These are phyloP conservation scores for Coemansia sp. DNA, from an alignment of 192 early-diverging fungal genomes.

Conservation along the genomic window DNA sequence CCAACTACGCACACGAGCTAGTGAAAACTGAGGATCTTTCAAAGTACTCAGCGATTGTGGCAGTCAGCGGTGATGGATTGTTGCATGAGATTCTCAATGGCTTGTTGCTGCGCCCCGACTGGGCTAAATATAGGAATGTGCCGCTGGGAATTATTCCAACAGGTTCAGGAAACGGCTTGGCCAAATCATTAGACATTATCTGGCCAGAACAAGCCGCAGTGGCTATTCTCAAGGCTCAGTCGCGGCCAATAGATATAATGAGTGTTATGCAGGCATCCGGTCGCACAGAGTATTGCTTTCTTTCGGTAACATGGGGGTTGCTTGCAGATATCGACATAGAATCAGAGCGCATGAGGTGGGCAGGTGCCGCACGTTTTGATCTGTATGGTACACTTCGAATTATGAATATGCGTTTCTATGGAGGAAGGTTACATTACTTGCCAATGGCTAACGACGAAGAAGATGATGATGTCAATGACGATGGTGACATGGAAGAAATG, in stretches of 20 bases:
- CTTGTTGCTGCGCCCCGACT: conserved; percentile 40
- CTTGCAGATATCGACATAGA: conserved; percentile 63
- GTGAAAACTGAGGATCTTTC: conserved; percentile 39
- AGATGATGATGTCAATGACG: background rate
- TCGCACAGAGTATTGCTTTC: conserved; percentile 53
- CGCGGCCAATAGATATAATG: conserved; percentile 59
- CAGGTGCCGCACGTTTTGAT: conserved; percentile 46
- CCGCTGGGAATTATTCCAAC: conserved; percentile 50
- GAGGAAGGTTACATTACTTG: conserved; percentile 60
- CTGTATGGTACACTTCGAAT: conserved; percentile 57
- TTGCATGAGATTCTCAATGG: conserved; percentile 54
- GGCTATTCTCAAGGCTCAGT: conserved; percentile 54
- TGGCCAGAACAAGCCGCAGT: conserved; percentile 56
- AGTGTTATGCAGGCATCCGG: conserved; percentile 49
- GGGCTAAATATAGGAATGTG: conserved; percentile 36
- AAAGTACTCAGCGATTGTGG: conserved; percentile 30
- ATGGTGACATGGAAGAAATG: background rate
- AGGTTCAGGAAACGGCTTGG: conserved; percentile 52
- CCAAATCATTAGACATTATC: conserved; percentile 43
- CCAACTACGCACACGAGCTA: conserved; percentile 31
- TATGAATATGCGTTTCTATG: conserved; percentile 60
- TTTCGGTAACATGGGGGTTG: conserved; percentile 61
- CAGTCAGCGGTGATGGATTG: conserved; percentile 53
- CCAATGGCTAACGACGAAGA: conserved; percentile 31
- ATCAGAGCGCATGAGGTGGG: conserved; percentile 60